Conservation (phyloP, 2,329 filamentous ascomycete species). For the Botrytis paeoniae region DNA sequence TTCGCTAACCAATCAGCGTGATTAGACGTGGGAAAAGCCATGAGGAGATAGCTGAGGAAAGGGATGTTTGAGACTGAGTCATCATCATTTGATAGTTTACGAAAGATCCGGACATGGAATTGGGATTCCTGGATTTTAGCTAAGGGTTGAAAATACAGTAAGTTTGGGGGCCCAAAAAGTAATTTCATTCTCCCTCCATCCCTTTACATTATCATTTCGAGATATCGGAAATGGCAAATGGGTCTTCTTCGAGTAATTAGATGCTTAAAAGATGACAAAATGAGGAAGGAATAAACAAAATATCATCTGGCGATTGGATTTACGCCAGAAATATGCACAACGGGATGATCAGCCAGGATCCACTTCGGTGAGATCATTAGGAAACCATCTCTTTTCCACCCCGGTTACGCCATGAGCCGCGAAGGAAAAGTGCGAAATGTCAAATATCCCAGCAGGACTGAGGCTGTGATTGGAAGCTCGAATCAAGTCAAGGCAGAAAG, state of each 20-base stretch:
- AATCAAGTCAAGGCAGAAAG: slow-evolving; percentile 12
- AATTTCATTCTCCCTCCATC: background rate
- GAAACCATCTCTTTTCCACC: background rate
- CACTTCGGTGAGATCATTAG: slow-evolving; percentile 16
- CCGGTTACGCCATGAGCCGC: background rate
- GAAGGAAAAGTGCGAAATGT: background rate
- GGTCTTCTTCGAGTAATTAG: background rate
- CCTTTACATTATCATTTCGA: background rate
- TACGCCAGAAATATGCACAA: slow-evolving; percentile 4
- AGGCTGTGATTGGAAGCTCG: slow-evolving; percentile 11
- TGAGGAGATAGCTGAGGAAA: background rate
- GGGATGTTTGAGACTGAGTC: slow-evolving; percentile 8
- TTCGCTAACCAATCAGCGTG: background rate
- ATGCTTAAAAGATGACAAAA: background rate
- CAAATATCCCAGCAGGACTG: background rate
- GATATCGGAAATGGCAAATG: background rate
- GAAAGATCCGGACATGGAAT: background rate
- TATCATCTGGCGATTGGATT: background rate
- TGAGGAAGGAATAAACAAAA: background rate
- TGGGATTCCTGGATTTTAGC: background rate
- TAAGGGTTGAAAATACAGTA: background rate
- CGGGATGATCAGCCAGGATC: slow-evolving; percentile 7
- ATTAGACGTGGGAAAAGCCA: background rate
- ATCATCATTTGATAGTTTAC: slow-evolving; percentile 8
- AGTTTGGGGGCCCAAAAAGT: background rate